A percentile compares a stretch with the other conserved stretches of the same genome.
Conservation (phyloP, 306 rosid genomes). For the Medicago lupulina region DNA sequence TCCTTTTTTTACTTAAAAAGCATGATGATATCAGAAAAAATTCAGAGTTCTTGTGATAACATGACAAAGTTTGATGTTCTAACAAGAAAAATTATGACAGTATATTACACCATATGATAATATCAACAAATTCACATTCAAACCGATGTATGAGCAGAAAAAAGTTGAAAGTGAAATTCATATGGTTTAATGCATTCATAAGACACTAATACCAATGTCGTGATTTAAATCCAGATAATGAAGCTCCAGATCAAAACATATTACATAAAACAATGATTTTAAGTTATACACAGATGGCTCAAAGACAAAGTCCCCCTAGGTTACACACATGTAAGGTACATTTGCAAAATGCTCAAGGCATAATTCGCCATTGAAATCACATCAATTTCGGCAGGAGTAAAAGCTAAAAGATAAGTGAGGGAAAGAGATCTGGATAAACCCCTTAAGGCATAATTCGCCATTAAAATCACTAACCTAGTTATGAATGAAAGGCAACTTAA, state of each 20-base stretch:
- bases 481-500: slow-evolving; percentile 5
- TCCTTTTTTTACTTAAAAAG: neutral
- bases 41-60: neutral
- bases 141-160: neutral
- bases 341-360: too few species aligned
- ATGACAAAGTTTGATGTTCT: neutral
- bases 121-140: slow-evolving; percentile 6
- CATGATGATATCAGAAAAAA: neutral
- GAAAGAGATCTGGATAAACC: slow-evolving; percentile 12
- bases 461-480: slow-evolving; percentile 5
- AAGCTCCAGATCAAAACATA: neutral
- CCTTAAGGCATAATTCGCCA: neutral
- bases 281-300: slow-evolving; percentile 1
- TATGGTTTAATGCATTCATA: slow-evolving; percentile 9
- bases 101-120: neutral
- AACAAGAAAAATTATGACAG: neutral
- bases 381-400: too few species aligned
- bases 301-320: slow-evolving; percentile 23
- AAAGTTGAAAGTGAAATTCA: slow-evolving; percentile 14
- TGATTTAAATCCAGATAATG: neutral
- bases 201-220: neutral
- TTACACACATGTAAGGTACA: too few species aligned
- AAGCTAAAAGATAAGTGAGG: neutral
- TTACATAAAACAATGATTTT: slow-evolving; percentile 20
- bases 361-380: slow-evolving; percentile 7